phyloP scores from a whole-genome alignment of 2,329 filamentous ascomycete genomes.

The Colletotrichum musae region DNA sequence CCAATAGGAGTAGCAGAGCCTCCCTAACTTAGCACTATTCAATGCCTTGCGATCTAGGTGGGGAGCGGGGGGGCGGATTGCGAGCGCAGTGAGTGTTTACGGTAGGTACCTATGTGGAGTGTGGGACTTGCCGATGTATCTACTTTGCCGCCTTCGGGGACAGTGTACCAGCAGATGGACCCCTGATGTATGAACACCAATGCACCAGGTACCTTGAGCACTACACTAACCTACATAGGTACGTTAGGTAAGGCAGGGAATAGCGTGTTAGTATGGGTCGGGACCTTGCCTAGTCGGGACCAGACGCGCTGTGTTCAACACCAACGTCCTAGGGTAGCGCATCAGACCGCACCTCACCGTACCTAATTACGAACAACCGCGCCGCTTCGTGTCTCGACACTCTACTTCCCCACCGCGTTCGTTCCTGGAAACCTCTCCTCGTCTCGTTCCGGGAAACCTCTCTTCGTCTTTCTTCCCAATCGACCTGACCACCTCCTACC shows the following conservation, averaged over 20 bases:
- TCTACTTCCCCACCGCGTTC: conserved; percentile 36
- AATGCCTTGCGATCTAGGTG: no score
- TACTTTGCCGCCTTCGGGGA: not conserved
- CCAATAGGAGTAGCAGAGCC: no score
- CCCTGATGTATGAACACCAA: not conserved
- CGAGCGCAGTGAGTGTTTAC: no score
- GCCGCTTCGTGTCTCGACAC: conserved; percentile 38
- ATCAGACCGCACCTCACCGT: conserved; percentile 31
- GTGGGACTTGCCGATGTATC: not conserved
- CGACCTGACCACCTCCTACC: not conserved
- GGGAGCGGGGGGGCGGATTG: no score
- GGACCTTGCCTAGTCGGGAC: conserved; percentile 14
- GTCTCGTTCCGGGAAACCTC: not conserved
- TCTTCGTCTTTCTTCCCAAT: conserved; percentile 27
- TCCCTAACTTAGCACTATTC: no score
- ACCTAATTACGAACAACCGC: conserved; percentile 35
- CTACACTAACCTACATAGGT: not conserved
- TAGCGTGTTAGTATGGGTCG: conserved; percentile 14
- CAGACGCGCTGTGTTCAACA: conserved; percentile 39
- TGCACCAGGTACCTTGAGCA: not conserved
- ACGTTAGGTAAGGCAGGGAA: not conserved
- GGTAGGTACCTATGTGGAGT: no score
- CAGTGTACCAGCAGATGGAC: not conserved
- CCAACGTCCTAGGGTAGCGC: conserved; percentile 26
- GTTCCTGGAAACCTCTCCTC: conserved; percentile 30